Conservation (phyloP, 2,329 filamentous ascomycete genomes). For the Calonectria multiphialidica region DNA sequence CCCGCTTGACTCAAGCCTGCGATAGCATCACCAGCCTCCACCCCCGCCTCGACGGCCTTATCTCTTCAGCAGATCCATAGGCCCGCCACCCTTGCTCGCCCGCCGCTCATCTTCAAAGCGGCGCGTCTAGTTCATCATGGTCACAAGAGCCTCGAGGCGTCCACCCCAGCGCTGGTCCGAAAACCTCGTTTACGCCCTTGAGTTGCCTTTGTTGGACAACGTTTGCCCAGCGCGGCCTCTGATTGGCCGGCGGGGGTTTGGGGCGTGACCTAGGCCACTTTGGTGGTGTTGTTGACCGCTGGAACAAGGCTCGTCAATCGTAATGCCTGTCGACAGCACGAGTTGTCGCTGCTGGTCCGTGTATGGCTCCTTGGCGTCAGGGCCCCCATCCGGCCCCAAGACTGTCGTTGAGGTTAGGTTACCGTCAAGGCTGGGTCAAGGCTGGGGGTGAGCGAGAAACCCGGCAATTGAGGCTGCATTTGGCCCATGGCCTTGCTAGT, state of each 20-base stretch:
- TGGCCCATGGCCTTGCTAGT: neutral
- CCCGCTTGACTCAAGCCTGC: neutral
- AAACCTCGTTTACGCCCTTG: slow-evolving; percentile 7
- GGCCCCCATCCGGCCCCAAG: neutral
- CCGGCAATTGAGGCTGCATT: slow-evolving; percentile 1
- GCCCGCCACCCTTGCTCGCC: neutral
- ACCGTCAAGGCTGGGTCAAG: neutral
- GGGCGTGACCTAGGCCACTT: slow-evolving; percentile 10
- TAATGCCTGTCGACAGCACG: slow-evolving; percentile 31
- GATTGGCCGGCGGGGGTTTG: slow-evolving; percentile 6
- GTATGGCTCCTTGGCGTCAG: neutral
- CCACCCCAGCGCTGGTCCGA: neutral
- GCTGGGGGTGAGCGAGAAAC: neutral
- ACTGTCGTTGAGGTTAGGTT: neutral
- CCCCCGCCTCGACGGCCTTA: neutral
- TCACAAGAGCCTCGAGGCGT: slow-evolving; percentile 9
- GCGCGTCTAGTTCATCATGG: neutral
- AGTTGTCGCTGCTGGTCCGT: slow-evolving; percentile 31
- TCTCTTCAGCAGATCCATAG: neutral
- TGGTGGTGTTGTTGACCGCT: slow-evolving; percentile 15
- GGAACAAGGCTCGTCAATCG: slow-evolving; percentile 36
- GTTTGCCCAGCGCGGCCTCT: slow-evolving; percentile 8
- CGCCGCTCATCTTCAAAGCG: neutral
- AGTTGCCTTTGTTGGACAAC: slow-evolving; percentile 13
- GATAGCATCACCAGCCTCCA: neutral